A percentile compares a stretch with the other conserved stretches of the same genome.
Conservation (phyloP, 2,329 filamentous ascomycete genomes). For the Colletotrichum eleusines region DNA sequence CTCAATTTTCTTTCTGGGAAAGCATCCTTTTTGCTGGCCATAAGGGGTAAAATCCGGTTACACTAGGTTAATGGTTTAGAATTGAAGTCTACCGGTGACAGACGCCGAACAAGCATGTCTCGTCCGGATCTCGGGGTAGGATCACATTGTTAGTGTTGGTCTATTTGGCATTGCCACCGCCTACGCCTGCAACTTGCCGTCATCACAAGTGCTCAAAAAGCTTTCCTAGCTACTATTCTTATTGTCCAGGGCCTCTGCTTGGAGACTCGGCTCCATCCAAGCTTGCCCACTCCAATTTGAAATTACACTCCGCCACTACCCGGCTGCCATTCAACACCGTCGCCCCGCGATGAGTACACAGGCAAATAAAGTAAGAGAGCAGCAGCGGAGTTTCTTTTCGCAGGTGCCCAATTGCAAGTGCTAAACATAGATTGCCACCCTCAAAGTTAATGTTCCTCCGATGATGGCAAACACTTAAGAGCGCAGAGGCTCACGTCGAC, state of each 20-base stretch:
- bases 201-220: slow-evolving; percentile 6
- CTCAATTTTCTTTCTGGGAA: background rate
- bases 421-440: background rate
- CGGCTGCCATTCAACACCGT: background rate
- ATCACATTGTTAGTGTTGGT: background rate
- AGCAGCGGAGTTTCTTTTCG: background rate
- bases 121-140: background rate
- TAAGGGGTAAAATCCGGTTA: too few species aligned
- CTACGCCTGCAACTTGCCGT: slow-evolving; percentile 2
- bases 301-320: background rate
- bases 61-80: too few species aligned
- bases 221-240: slow-evolving; percentile 11
- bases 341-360: background rate
- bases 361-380: background rate
- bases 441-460: background rate
- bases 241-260: slow-evolving; percentile 10
- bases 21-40: background rate
- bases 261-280: background rate
- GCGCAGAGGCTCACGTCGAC: background rate
- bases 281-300: slow-evolving; percentile 1
- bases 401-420: too few species aligned
- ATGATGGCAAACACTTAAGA: background rate
- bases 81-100: background rate
- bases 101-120: background rate
- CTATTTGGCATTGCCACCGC: slow-evolving; percentile 7